Conservation (phyloP, 352 stramenopile genomes). For the Phytophthora gonapodyides region DNA sequence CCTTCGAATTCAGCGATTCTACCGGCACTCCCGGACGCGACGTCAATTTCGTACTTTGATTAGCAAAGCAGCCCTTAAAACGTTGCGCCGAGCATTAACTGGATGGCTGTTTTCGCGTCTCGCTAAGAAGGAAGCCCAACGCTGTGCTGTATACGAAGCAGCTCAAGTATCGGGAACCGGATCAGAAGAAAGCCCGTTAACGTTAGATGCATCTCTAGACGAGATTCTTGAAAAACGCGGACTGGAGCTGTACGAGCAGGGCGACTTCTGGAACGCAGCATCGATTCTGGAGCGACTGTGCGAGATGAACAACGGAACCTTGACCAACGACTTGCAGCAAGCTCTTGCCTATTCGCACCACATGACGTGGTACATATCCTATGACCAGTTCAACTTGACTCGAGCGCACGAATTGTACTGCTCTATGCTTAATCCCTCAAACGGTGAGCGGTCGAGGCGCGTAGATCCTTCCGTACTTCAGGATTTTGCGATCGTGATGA, state of each 20-base stretch:
- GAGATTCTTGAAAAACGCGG: conserved; percentile 49
- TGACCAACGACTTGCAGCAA: conserved; percentile 15
- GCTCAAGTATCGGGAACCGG: conserved; percentile 3
- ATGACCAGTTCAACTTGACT: conserved; percentile 54
- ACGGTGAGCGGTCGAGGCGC: neutral
- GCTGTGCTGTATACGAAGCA: conserved; percentile 33
- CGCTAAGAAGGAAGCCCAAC: conserved; percentile 46
- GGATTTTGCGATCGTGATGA: conserved; percentile 63
- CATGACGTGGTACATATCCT: conserved; percentile 66
- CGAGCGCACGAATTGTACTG: conserved; percentile 59
- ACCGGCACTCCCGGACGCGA: conserved; percentile 35
- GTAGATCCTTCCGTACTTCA: conserved; percentile 58
- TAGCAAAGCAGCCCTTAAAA: conserved; percentile 45
- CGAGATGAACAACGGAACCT: conserved; percentile 17
- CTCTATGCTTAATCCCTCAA: conserved; percentile 16
- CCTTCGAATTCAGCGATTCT: conserved; percentile 53
- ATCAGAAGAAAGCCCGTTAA: conserved; percentile 3
- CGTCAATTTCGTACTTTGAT: conserved; percentile 33
- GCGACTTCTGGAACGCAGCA: conserved; percentile 68
- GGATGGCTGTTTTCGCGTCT: conserved; percentile 55
- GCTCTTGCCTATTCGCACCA: conserved; percentile 68
- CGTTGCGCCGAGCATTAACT: conserved; percentile 38
- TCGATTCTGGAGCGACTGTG: conserved; percentile 47
- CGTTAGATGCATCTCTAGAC: conserved; percentile 28
- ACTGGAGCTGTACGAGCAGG: conserved; percentile 40